Base-by-base conservation (phyloP, 1,284 basidiomycete genomes). In the Veloboletus limbatus region DNA sequence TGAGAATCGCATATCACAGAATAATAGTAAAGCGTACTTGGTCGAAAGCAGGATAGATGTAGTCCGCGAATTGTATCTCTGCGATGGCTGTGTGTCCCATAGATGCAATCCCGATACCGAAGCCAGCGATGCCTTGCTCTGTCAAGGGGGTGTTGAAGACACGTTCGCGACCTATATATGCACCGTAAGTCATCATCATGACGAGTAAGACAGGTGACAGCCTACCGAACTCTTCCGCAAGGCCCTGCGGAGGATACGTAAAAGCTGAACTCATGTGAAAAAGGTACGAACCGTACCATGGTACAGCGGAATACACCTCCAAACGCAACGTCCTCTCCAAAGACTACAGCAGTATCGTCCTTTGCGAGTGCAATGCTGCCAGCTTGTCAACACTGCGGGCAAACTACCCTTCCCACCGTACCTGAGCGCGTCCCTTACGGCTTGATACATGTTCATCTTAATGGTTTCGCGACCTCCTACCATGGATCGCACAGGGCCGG, bases 121-220 rank as follows among this genome's bases (percentile, higher is more conserved):
- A 97, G 8, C 94, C 94, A 34, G 90, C 92, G 45, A 97, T 96
- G 6, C 94, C 94, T 68, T 97, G 92, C 62, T 96, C 93, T 0
- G 91, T 94, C 44, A 96, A 66, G 6, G 93, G 92, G 0, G 93
- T 96, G 67, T 97, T 96, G 70, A 97, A 96, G n/a, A 97, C 91
- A 33, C 93, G 81, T 67, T 94, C 91, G 40, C 83, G 79, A 28
- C 92, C 90, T 92, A 57, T 14, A 8, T 26, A 26, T 36, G 6
- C 14, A 39, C 13, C 17, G n/a, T 48, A 45, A 45, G 48, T 27
- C 25, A 38, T 41, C 39, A 40, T 24, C 36, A 36, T 27, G 30
- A 42, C 21, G 16, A 28, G 28, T 6, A 32, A 43, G 38, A n/a
- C 10, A 31, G n/a, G 30, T 21, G 32, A 27, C 8, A 36, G 32